Conservation (phyloP, 371 early-diverging fungal genomes). For the Mucor mucedo region DNA sequence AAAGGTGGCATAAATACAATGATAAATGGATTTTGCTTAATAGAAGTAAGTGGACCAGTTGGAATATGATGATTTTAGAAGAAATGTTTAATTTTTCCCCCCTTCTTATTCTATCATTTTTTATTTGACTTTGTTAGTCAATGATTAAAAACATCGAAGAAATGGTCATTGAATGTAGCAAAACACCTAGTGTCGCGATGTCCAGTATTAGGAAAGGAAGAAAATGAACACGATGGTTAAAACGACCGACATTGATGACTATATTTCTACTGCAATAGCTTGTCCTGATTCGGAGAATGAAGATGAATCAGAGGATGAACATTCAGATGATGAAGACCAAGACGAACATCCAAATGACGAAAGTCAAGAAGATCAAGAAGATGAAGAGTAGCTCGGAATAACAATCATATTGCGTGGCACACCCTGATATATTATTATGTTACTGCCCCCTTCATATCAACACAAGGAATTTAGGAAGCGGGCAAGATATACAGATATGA, state of each 20-base stretch:
- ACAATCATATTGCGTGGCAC: background rate
- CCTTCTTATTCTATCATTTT: no score
- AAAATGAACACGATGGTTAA: background rate
- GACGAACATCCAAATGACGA: background rate
- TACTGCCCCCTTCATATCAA: background rate
- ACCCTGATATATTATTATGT: background rate
- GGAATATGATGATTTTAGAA: background rate
- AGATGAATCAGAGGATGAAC: background rate
- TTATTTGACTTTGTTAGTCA: no score
- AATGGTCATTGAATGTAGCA: slow-evolving; percentile 13
- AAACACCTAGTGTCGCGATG: slow-evolving; percentile 11
- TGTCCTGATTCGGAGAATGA: background rate
- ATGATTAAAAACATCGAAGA: no score
- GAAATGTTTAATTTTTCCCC: no score
- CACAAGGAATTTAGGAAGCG: no score
- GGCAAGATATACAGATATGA: no score
- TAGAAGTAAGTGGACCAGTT: slow-evolving; percentile 19
- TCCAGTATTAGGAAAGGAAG: slow-evolving; percentile 18
- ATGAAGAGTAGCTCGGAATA: background rate
- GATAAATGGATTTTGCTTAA: slow-evolving; percentile 17
- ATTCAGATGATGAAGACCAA: background rate
- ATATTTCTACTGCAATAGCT: background rate
- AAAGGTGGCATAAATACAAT: slow-evolving; percentile 19
- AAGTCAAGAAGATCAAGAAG: background rate
- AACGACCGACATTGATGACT: slow-evolving; percentile 1